Evolutionary conservation across 2,329 filamentous ascomycete species (phyloP).

Genomic region (Ophiostoma tasmaniense): DNA sequence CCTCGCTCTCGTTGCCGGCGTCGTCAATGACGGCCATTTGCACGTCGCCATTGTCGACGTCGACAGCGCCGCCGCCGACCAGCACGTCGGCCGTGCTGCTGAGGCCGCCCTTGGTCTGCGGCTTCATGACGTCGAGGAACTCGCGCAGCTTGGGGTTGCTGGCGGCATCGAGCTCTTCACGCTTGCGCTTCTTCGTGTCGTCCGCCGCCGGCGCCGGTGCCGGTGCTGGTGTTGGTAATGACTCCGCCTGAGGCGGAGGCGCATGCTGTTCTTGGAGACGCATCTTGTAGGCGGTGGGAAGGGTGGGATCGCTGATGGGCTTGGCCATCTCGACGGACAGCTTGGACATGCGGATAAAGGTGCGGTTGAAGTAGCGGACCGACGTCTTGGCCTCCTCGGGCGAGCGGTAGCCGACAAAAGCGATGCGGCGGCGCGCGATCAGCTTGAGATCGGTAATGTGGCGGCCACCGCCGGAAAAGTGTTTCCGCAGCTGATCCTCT

Average conservation of each 20-base stretch:
- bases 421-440: constrained; percentile 81
- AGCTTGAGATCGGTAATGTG: constrained; percentile 87
- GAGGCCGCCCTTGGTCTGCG: constrained; percentile 31
- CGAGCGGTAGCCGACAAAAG: constrained; percentile 88
- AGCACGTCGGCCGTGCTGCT: constrained; percentile 20
- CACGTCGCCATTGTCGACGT: background rate
- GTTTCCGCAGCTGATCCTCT: constrained; percentile 77
- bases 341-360: constrained; percentile 93
- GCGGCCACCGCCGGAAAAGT: constrained; percentile 67
- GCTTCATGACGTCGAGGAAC: constrained; percentile 75
- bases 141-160: constrained; percentile 76
- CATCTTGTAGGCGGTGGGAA: constrained; percentile 23
- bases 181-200: constrained; percentile 57
- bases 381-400: constrained; percentile 71
- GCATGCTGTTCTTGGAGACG: constrained; percentile 14
- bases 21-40: constrained; percentile 19
- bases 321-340: constrained; percentile 82
- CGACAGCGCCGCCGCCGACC: background rate
- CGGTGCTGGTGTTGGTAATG: background rate
- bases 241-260: background rate
- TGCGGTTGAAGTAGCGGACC: constrained; percentile 89
- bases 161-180: constrained; percentile 43
- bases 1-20: constrained; percentile 55
- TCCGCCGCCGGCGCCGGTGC: constrained; percentile 19
- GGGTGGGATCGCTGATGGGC: constrained; percentile 45